phyloP scores from a whole-genome alignment of 2,329 filamentous ascomycete genomes.

The Aspergillus quadrilineatus region DNA sequence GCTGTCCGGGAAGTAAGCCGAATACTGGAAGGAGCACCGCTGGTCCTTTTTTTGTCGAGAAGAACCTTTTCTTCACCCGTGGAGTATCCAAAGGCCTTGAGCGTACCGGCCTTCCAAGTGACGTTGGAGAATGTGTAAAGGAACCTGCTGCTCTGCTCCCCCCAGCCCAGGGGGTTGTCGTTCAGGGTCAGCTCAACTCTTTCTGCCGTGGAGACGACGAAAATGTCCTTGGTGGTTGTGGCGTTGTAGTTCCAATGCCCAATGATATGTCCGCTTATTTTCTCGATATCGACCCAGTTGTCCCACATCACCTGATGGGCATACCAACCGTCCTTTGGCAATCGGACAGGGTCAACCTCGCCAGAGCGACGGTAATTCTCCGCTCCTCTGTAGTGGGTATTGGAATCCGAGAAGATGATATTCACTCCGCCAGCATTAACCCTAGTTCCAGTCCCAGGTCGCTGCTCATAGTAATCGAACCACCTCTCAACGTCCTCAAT shows the following conservation, averaged over 20 bases:
- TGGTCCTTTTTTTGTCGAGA: neutral
- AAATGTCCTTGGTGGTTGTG: constrained; percentile 2
- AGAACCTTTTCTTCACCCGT: neutral
- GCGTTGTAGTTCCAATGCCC: constrained; percentile 13
- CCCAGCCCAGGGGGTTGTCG: neutral
- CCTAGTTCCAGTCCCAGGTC: constrained; percentile 4
- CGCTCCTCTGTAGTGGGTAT: constrained; percentile 3
- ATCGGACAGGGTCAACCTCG: constrained; percentile 4
- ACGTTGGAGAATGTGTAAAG: constrained; percentile 7
- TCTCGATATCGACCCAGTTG: constrained; percentile 10
- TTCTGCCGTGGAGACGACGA: constrained; percentile 6
- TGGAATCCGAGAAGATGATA: constrained; percentile 10
- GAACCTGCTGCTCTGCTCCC: constrained; percentile 2
- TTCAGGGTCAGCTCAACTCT: constrained; percentile 5
- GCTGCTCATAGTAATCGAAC: constrained; percentile 10
- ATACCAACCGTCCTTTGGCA: constrained; percentile 10
- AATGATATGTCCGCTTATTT: constrained; percentile 3
- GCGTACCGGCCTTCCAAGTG: constrained; percentile 3
- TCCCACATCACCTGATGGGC: constrained; percentile 14
- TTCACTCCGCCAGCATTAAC: constrained; percentile 10
- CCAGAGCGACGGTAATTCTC: constrained; percentile 11
- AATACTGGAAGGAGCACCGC: constrained; percentile 1
- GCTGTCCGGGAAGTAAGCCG: constrained; percentile 3
- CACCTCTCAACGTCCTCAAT: constrained; percentile 7
- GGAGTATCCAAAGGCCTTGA: neutral